These are phyloP conservation scores for Aspergillus niger DNA, from an alignment of 2,329 filamentous ascomycete species.

Conservation along the genomic window DNA sequence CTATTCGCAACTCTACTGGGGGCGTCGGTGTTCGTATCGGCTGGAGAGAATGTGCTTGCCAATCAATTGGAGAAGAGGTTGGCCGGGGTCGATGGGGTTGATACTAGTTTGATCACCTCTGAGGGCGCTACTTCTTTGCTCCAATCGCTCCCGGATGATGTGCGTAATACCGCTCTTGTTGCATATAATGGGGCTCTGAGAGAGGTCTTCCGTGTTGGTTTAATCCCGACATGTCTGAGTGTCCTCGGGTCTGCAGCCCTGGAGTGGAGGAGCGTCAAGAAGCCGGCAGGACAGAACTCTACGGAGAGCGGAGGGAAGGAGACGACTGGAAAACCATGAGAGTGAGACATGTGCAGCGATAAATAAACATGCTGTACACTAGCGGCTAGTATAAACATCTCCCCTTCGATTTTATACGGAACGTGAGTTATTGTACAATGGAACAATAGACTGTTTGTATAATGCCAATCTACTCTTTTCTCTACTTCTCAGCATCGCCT, in stretches of 20 bases:
- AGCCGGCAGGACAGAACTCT: background rate
- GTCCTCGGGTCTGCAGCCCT: constrained; percentile 18
- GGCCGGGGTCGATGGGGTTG: background rate
- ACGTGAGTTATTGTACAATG: too few relatives aligned
- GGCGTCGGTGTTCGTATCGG: constrained; percentile 50
- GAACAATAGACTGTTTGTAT: too few relatives aligned
- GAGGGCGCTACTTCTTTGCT: constrained; percentile 3
- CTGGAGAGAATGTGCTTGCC: constrained; percentile 32
- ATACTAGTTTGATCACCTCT: background rate
- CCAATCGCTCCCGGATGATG: background rate
- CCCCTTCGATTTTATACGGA: too few relatives aligned
- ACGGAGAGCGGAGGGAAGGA: too few relatives aligned
- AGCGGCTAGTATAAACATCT: too few relatives aligned
- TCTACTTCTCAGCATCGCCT: too few relatives aligned
- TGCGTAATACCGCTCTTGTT: background rate
- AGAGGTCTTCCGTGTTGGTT: constrained; percentile 14
- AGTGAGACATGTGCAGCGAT: too few relatives aligned
- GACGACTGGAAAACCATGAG: accelerated
- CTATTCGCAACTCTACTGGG: constrained; percentile 40
- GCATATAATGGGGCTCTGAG: constrained; percentile 9
- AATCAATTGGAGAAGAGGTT: constrained; percentile 1
- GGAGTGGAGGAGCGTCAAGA: constrained; percentile 22
- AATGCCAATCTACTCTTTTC: too few relatives aligned
- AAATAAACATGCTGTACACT: accelerated
- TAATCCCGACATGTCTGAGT: constrained; percentile 15